Percentiles rank a stretch among this genome's conserved stretches.
phyloP scores from a whole-genome alignment of 169 alveolate species.

The Plasmodium inui region DNA sequence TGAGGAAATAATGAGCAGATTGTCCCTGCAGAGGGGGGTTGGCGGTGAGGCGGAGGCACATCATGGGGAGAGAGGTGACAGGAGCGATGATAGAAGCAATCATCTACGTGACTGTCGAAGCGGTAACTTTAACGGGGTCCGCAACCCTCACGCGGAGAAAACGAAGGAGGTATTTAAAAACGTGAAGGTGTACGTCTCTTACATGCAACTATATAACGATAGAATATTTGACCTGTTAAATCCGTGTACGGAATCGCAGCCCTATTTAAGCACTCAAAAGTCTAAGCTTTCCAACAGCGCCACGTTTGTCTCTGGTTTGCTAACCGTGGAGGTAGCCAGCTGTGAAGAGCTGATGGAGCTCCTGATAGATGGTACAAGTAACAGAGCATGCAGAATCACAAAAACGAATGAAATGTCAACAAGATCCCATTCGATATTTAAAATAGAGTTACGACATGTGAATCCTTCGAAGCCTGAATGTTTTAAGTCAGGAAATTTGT shows the following conservation, averaged over 20 bases:
- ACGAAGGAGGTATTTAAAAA: slow-evolving; percentile 31
- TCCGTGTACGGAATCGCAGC: slow-evolving; percentile 70
- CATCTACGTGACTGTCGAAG: background rate
- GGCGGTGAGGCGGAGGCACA: background rate
- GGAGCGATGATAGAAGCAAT: background rate
- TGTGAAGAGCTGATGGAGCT: slow-evolving; percentile 83
- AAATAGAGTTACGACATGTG: slow-evolving; percentile 76
- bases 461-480: slow-evolving; percentile 33
- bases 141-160: background rate
- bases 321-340: slow-evolving; percentile 78
- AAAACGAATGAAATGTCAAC: slow-evolving; percentile 86
- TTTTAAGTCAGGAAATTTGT: slow-evolving; percentile 45
- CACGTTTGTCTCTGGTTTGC: slow-evolving; percentile 74
- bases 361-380: slow-evolving; percentile 83
- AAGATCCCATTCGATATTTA: slow-evolving; percentile 88
- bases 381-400: slow-evolving; percentile 87
- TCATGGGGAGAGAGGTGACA: background rate
- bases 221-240: slow-evolving; percentile 80
- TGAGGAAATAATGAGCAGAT: slow-evolving; percentile 78
- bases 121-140: background rate
- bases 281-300: slow-evolving; percentile 34
- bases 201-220: slow-evolving; percentile 83
- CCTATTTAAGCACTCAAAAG: slow-evolving; percentile 58
- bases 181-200: slow-evolving; percentile 80
- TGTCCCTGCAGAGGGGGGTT: slow-evolving; percentile 10